Conservation (phyloP, 2,329 filamentous ascomycete species). For the Arthrobotrys megalospora region DNA sequence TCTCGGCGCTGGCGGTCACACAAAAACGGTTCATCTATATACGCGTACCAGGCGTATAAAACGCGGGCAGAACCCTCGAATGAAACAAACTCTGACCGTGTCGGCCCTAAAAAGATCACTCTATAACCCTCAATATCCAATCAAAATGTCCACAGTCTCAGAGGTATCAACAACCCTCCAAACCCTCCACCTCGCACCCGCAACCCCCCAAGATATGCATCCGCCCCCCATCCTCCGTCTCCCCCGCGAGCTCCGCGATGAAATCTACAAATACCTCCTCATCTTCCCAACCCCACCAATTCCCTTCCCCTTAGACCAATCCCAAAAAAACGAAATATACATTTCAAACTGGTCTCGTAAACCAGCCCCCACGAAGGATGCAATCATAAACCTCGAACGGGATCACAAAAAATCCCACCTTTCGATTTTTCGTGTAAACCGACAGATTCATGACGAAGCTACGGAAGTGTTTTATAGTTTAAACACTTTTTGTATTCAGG, state of each 20-base stretch:
- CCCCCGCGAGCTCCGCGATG: constrained; percentile 18
- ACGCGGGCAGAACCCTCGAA: too few species aligned
- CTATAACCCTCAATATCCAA: too few species aligned
- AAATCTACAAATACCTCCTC: constrained; percentile 10
- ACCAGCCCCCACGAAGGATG: too few species aligned
- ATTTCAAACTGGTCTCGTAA: too few species aligned
- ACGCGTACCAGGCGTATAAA: too few species aligned
- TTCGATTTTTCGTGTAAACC: background rate
- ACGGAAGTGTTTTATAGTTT: constrained; percentile 10
- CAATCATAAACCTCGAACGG: background rate
- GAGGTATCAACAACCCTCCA: background rate
- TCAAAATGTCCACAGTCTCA: too few species aligned
- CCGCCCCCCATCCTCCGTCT: background rate
- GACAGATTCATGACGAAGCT: constrained; percentile 14
- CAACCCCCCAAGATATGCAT: too few species aligned
- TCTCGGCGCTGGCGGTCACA: too few species aligned
- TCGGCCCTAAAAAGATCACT: too few species aligned
- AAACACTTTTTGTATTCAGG: background rate
- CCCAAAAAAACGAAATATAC: background rate
- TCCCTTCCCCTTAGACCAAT: background rate
- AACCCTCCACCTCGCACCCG: background rate
- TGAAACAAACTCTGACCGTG: too few species aligned
- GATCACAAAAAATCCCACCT: background rate
- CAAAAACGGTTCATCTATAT: too few species aligned
- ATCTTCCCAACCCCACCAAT: background rate